Evolutionary conservation across 2,329 filamentous ascomycete genomes (phyloP).

Genomic region (Botrytis tulipae): DNA sequence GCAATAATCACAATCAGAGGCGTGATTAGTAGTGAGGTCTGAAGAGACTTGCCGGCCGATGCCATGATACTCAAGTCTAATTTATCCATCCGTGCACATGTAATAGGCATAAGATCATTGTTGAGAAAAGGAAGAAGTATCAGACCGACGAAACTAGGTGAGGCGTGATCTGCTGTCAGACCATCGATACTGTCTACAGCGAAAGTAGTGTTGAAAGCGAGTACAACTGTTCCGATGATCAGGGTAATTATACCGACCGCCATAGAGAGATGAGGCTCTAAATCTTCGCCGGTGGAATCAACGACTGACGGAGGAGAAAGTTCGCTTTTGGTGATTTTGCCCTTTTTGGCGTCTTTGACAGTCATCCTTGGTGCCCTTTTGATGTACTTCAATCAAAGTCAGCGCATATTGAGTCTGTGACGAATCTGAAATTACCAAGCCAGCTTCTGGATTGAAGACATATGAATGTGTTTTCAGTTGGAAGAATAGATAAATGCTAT

Average conservation of each 20-base stretch:
- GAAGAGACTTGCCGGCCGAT: slow-evolving; percentile 74
- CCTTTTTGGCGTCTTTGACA: slow-evolving; percentile 66
- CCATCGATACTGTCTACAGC: slow-evolving; percentile 70
- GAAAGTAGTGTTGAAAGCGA: slow-evolving; percentile 49
- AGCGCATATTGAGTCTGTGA: slow-evolving; percentile 37
- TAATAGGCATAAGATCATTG: slow-evolving; percentile 74
- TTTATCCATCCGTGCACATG: slow-evolving; percentile 72
- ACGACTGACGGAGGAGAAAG: not conserved
- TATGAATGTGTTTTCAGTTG: slow-evolving; percentile 5
- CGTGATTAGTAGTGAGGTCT: slow-evolving; percentile 76
- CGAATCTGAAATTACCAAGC: not conserved
- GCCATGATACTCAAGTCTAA: slow-evolving; percentile 72
- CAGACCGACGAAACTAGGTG: slow-evolving; percentile 75
- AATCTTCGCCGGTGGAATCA: not conserved
- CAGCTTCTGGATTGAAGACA: not conserved
- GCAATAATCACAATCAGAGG: slow-evolving; percentile 74
- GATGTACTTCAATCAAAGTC: slow-evolving; percentile 26
- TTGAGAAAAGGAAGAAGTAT: slow-evolving; percentile 75
- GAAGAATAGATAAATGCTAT: not conserved
- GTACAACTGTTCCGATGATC: not conserved
- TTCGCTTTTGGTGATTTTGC: not conserved
- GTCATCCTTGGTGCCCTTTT: slow-evolving; percentile 40
- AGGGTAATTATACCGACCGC: not conserved
- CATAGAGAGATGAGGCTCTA: slow-evolving; percentile 1
- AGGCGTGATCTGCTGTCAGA: slow-evolving; percentile 63